Evolutionary conservation across 805 yeast species (phyloP).

Genomic region (Cyberlindnera euphorbiiphila): DNA sequence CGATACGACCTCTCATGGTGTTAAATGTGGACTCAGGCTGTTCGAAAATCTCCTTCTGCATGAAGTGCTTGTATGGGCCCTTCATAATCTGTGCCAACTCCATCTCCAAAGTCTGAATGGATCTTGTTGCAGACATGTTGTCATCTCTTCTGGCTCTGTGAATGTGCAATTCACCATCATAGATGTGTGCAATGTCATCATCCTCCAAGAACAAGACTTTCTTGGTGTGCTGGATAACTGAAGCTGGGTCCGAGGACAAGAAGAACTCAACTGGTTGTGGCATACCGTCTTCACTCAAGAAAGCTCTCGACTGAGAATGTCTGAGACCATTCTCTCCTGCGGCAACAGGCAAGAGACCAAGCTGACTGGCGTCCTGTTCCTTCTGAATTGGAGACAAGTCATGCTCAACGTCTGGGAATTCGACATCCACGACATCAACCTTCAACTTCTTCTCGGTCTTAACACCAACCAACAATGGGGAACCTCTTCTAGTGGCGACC

Average conservation of each 20-base stretch:
- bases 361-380: constrained; percentile 24
- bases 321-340: constrained; percentile 57
- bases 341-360: constrained; percentile 49
- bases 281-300: constrained; percentile 86
- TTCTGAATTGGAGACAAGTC: constrained; percentile 22
- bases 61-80: constrained; percentile 92
- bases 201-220: constrained; percentile 95
- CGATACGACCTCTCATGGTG: constrained; percentile 99
- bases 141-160: constrained; percentile 91
- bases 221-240: constrained; percentile 94
- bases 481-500: constrained; percentile 96
- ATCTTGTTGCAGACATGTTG: constrained; percentile 89
- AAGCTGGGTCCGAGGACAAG: constrained; percentile 94
- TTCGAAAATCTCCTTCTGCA: constrained; percentile 98
- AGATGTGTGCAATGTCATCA: constrained; percentile 97
- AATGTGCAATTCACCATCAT: constrained; percentile 96
- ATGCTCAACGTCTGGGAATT: constrained; percentile 60
- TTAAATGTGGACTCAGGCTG: constrained; percentile 98
- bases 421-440: constrained; percentile 97
- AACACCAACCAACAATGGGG: constrained; percentile 95
- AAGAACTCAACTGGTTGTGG: constrained; percentile 96
- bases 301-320: constrained; percentile 94
- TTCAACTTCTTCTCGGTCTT: constrained; percentile 92
- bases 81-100: constrained; percentile 98
- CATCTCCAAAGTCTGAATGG: constrained; percentile 94